Evolutionary conservation across 495 filamentous ascomycete genomes (phyloP).

Genomic region (Penicillium coprophilum): DNA sequence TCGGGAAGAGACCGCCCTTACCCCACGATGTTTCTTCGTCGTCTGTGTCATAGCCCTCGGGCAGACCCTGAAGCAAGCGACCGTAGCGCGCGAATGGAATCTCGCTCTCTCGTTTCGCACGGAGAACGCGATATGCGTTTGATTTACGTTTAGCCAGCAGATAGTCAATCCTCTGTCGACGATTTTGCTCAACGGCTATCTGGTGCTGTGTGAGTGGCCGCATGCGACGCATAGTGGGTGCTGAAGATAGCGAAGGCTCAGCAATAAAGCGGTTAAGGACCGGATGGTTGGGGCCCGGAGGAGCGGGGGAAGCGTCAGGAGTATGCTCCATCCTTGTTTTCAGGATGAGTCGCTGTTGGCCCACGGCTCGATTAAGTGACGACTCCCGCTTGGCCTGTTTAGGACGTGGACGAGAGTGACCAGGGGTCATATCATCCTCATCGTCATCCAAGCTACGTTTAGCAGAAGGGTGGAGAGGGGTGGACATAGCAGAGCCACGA

Average conservation of each 20-base stretch:
- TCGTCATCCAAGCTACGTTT: constrained; percentile 37
- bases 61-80: constrained; percentile 62
- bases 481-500: constrained; percentile 42
- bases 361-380: constrained; percentile 36
- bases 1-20: constrained; percentile 65
- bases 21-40: constrained; percentile 65
- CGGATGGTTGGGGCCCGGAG: constrained; percentile 48
- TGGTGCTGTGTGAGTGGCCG: constrained; percentile 92
- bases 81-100: constrained; percentile 63
- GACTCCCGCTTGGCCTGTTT: constrained; percentile 42
- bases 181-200: constrained; percentile 84
- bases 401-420: constrained; percentile 34
- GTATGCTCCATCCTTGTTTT: constrained; percentile 52
- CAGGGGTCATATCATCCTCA: constrained; percentile 41
- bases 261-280: constrained; percentile 49
- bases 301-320: constrained; percentile 50
- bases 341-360: constrained; percentile 47
- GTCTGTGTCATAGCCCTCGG: constrained; percentile 76
- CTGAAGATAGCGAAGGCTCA: constrained; percentile 36
- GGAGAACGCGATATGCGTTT: constrained; percentile 61
- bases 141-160: constrained; percentile 71
- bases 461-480: constrained; percentile 40
- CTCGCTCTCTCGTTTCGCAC: constrained; percentile 58
- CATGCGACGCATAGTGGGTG: constrained; percentile 53
- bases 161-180: constrained; percentile 83